Evolutionary conservation across 768 basidiomycete species (phyloP).

Genomic region (Nidularia sp.): DNA sequence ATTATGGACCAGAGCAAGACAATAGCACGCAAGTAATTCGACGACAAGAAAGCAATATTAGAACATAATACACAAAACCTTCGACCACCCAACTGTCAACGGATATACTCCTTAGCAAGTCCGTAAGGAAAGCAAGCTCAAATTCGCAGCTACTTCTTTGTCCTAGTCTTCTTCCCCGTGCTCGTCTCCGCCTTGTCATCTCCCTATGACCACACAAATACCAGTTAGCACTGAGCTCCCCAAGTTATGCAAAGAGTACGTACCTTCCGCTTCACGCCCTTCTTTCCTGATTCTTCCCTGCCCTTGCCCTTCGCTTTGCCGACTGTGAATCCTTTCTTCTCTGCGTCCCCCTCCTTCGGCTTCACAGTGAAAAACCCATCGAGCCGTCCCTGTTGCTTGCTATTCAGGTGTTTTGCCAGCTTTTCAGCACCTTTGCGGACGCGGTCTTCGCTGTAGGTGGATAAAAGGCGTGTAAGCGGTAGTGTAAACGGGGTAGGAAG

Average conservation of each 20-base stretch:
- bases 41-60: too few species aligned
- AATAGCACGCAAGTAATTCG: too few species aligned
- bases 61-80: too few species aligned
- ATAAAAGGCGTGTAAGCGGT: constrained; percentile 1
- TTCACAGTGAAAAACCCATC: constrained; percentile 92
- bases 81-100: too few species aligned
- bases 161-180: constrained; percentile 35
- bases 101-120: too few species aligned
- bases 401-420: constrained; percentile 76
- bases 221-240: not conserved
- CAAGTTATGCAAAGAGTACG: not conserved
- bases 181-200: constrained; percentile 34
- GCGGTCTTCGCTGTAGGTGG: constrained; percentile 77
- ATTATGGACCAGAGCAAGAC: too few species aligned
- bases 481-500: not conserved
- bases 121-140: too few species aligned
- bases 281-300: constrained; percentile 7
- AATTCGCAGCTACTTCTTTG: constrained; percentile 26
- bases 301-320: constrained; percentile 31
- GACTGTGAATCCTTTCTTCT: constrained; percentile 21
- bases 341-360: constrained; percentile 42
- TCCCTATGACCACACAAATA: constrained; percentile 18
- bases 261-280: constrained; percentile 15
- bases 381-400: constrained; percentile 94
- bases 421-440: constrained; percentile 95